Conservation (phyloP, 345 rosid genomes). For the Zanthoxylum bungeanum region DNA sequence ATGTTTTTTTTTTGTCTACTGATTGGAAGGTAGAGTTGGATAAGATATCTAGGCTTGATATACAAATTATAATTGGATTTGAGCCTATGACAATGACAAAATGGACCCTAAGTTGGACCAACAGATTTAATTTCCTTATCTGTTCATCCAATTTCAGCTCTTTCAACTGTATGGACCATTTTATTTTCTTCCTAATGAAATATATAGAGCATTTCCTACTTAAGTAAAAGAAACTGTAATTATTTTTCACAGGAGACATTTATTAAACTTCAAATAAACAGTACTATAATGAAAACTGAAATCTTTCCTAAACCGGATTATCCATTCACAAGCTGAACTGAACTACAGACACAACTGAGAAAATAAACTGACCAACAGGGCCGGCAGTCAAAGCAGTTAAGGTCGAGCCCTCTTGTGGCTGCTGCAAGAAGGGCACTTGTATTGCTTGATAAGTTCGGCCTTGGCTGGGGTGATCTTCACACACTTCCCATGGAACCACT, state of each 20-base stretch:
- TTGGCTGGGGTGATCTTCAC: constrained; percentile 69
- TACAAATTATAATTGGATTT: too few species aligned
- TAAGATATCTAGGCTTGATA: neutral
- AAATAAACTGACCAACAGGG: constrained; percentile 17
- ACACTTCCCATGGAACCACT: constrained; percentile 77
- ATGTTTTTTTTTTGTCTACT: too few species aligned
- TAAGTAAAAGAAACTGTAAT: too few species aligned
- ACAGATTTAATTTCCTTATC: too few species aligned
- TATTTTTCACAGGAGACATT: neutral
- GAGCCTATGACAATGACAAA: too few species aligned
- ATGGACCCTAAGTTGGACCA: too few species aligned
- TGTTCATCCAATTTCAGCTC: too few species aligned
- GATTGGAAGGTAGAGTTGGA: neutral
- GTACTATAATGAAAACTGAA: neutral
- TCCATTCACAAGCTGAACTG: constrained; percentile 23
- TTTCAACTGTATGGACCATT: too few species aligned
- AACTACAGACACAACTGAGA: constrained; percentile 6
- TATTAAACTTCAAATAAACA: neutral
- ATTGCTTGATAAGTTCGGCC: constrained; percentile 65
- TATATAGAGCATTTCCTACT: too few species aligned
- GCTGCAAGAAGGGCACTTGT: constrained; percentile 74
- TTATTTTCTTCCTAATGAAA: too few species aligned
- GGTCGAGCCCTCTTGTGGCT: constrained; percentile 60
- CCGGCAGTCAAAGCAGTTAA: too few species aligned
- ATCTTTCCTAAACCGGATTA: constrained; percentile 9